Evolutionary conservation across 106 monocot species (phyloP), one percentile per base, ranked within the genome.

Genomic region (Allium sativum): DNA sequence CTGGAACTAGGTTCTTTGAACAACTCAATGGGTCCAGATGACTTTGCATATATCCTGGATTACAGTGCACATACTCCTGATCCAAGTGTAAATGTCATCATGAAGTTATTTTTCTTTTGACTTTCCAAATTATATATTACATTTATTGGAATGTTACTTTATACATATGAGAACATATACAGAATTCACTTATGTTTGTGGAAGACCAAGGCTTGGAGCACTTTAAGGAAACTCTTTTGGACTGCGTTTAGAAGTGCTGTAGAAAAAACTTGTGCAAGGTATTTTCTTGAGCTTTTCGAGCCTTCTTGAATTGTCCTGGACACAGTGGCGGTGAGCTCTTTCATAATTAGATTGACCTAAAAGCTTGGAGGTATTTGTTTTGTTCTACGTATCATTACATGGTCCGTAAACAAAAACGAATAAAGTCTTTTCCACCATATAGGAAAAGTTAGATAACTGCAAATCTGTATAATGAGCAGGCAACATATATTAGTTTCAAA

Each of bases 251-350:
- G 73, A 72, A 52, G 65, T 57, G 86, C 93, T 51, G 93, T 85
- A 18, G 80, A 83, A 56, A 89, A 94, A 72, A 82, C 83, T 70
- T 78, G 78, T 53, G 86, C 72, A 13, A 83, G 89, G 55, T 89
- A 68, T 72, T 89, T 72, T 51, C 85, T 89, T 67, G 93, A 89
- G 65, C 48, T 94, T 52, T 89, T 94, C 79, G 89, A 94, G 63
- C 86, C 89, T 74, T 94, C 93, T 56, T 94, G 89, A 85, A 89
- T 94, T 59, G 55, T 89, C 59, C 60, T 94, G 53, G 72, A 94
- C 62, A 84, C 68, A 58, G 69, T 70, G 1, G 69, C 70, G 58
- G 75, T 94, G 0, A 82, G 79, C 71, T 77, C 82, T 68, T 94
- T 94, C 64, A 89, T 94, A 89, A 79, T 86, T 11, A 82, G 89